Base-by-base conservation (phyloP, 495 filamentous ascomycete species). In the Penicillium cinerascens region DNA sequence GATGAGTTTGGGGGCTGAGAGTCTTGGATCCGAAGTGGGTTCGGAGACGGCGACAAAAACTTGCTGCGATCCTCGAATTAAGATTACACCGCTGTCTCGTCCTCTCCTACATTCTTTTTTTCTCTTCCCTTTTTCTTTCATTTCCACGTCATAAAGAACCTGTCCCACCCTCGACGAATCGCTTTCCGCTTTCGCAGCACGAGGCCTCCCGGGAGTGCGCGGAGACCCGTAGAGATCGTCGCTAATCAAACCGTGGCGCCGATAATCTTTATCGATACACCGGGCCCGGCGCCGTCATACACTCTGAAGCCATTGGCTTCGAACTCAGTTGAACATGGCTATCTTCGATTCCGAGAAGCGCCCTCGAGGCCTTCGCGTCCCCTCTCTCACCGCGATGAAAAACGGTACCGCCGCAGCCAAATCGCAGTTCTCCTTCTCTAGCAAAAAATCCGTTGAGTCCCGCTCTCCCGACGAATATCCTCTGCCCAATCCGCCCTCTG, bases 321-420 rank as follows among this genome's bases (percentile, higher is more conserved):
- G 4, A 37, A 38, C 25, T 16, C n/a, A 13, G 26, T 6, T 42
- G 42, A 44, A 18, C n/a, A 72, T 74, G 69, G 69, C 71, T 4
- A 64, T 73, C 39, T 63, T 71, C 47, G 72, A 75, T 40, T 66
- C 70, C 15, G 72, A 73, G 23, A 72, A 72, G 36, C 69, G 70
- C 46, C 62, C 70, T 9, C 64, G 65, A 0, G 72, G 72, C 25
- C 58, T 75, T 42, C 69, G 72, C 42, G 60, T 74, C 10, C 69
- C 70, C 0, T 73, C 71, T 11, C 60, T 71, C 13, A 64, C 69
- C 39, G 63, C 65, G 6, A 66, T 69, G 47, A 73, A 71, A 53
- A 50, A 38, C 26, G 49, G 60, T 17, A 47, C 43, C 22, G 44
- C 51, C 38, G 49, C 55, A 10, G 27, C 56, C 25, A 60, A 47